A percentile compares a stretch with the other conserved stretches of the same genome.
Conservation (phyloP, 2,329 filamentous ascomycete species). For the Metarhizium album region DNA sequence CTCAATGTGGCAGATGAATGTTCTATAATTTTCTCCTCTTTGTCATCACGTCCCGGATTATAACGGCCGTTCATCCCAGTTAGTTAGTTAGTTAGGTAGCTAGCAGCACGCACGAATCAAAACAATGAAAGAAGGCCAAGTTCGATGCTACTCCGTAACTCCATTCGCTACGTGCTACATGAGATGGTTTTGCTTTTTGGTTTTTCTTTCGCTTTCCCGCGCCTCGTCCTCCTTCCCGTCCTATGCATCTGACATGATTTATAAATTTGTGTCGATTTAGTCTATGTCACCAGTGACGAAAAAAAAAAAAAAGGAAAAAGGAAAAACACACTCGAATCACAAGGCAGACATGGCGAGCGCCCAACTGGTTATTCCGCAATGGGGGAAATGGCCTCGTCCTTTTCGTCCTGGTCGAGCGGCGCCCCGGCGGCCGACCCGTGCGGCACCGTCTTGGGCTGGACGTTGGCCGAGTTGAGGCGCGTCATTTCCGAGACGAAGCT, state of each 20-base stretch:
- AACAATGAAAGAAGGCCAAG: not conserved
- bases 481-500: constrained; percentile 80
- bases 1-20: not conserved
- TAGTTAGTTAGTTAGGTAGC: not conserved
- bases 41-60: not conserved
- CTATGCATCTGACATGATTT: not conserved
- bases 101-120: not conserved
- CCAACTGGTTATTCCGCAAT: not conserved
- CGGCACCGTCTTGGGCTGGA: constrained; percentile 28
- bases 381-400: constrained; percentile 6
- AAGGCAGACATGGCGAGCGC: not conserved
- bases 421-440: constrained; percentile 30
- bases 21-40: not conserved
- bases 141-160: not conserved
- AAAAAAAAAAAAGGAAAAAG: too few relatives aligned
- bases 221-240: not conserved
- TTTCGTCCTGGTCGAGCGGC: constrained; percentile 8
- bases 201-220: not conserved
- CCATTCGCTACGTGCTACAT: not conserved
- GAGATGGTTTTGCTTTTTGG: not conserved
- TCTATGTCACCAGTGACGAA: too few relatives aligned
- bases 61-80: not conserved
- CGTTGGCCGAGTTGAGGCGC: constrained; percentile 32
- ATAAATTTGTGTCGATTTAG: too few relatives aligned
- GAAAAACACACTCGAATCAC: not conserved